Base-by-base conservation (phyloP, 1,284 basidiomycete genomes). In the Amylostereum areolatum region DNA sequence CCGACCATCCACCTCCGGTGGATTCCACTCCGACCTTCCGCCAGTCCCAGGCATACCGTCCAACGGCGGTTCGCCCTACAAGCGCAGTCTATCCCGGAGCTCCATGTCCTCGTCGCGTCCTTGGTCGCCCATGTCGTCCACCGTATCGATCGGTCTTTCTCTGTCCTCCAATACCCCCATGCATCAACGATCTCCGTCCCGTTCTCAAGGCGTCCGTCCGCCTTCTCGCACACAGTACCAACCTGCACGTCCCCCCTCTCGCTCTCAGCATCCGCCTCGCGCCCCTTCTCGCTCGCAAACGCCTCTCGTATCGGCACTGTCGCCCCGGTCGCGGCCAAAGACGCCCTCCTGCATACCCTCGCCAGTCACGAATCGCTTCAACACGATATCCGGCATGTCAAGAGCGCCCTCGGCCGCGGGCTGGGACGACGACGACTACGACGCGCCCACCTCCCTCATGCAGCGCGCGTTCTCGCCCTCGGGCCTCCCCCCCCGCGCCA, bases 71-170 rank as follows among this genome's bases (percentile, higher is more conserved):
- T 57, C 60, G 27, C 71, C 74, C 9, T 75, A 78, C 54, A 73
- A 74, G 52, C 73, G 83, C 52, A 89, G 86, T 65, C 57, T 80
- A 30, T 89, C 86, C 29, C 75, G 87, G 45, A 78, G 78, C 43
- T 89, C 86, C 12, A 81, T 88, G 74, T 75, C 81, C 12, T 88
- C 86, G 40, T 88, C 85, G 5, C 71, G 87, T 42, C 87, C 87
- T 33, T 89, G 85, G 84, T 87, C 87, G 9, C 88, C 85, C 30
- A 68, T 87, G 25, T 82, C 77, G 45, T 84, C 85, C 5, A 84
- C 87, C 12, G 74, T 75, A 57, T 87, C 85, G 7, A 88, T 18
- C 18, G 18, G 18, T 18, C 18, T 18, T 18, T 18, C 18, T 18
- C 18, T 18, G 18, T 18, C 18, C 18, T 18, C 18, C 18, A 18